Evolutionary conservation across 2,329 filamentous ascomycete species (phyloP).

Genomic region (Nothophoma quercina): DNA sequence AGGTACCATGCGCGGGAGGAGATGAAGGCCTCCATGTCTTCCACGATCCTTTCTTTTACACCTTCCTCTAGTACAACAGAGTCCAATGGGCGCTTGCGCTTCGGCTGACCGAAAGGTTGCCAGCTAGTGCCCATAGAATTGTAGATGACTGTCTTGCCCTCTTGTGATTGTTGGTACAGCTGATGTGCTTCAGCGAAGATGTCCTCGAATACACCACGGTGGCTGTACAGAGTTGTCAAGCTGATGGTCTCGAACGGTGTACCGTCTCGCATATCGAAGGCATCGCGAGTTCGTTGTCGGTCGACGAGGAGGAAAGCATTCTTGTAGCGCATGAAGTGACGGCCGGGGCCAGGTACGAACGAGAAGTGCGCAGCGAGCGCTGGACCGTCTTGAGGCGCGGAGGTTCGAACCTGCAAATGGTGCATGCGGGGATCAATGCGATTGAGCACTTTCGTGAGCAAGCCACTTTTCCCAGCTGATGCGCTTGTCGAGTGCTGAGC

Average conservation of each 20-base stretch:
- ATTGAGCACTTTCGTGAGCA: slow-evolving; percentile 63
- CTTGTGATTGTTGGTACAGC: slow-evolving; percentile 78
- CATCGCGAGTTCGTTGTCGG: slow-evolving; percentile 81
- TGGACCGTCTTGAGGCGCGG: slow-evolving; percentile 70
- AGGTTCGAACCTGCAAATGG: slow-evolving; percentile 70
- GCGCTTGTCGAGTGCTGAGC: slow-evolving; percentile 32
- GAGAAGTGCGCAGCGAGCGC: slow-evolving; percentile 81
- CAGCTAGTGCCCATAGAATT: slow-evolving; percentile 85
- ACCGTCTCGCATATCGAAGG: slow-evolving; percentile 79
- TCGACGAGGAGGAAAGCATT: slow-evolving; percentile 88
- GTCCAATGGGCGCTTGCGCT: slow-evolving; percentile 83
- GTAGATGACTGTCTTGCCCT: slow-evolving; percentile 94
- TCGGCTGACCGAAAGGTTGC: slow-evolving; percentile 82
- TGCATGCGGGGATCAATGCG: slow-evolving; percentile 67
- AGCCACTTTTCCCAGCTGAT: slow-evolving; percentile 39
- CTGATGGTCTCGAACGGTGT: slow-evolving; percentile 95
- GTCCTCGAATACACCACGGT: slow-evolving; percentile 87
- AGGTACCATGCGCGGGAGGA: slow-evolving; percentile 84
- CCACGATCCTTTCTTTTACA: slow-evolving; percentile 80
- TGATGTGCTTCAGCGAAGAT: slow-evolving; percentile 87
- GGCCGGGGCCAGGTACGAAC: slow-evolving; percentile 88
- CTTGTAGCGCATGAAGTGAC: slow-evolving; percentile 85
- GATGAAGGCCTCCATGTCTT: slow-evolving; percentile 84
- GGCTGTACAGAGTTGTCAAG: slow-evolving; percentile 87
- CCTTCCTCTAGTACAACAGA: slow-evolving; percentile 88